Conservation (phyloP, 73 alveolate genomes). For the Blepharisma stoltei region DNA sequence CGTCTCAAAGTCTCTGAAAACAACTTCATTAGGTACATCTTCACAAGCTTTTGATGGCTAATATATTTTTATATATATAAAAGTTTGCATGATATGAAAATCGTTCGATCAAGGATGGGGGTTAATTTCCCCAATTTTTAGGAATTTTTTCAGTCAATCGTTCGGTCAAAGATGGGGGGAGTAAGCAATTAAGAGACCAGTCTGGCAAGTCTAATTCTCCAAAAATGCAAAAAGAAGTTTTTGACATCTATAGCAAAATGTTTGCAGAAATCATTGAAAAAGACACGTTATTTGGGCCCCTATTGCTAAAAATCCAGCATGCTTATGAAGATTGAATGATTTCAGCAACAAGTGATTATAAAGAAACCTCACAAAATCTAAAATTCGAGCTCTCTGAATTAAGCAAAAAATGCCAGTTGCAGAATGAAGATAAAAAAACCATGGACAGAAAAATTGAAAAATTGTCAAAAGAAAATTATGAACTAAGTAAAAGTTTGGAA, state of each 20-base stretch:
- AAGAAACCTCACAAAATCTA: not conserved
- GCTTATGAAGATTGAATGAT: conserved; percentile 2
- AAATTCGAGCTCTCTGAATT: not conserved
- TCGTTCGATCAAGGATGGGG: no score
- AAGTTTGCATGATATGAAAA: no score
- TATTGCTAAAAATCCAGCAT: not conserved
- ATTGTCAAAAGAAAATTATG: conserved; percentile 1
- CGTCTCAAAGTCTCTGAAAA: no score
- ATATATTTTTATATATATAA: no score
- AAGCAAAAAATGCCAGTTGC: not conserved
- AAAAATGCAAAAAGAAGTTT: not conserved
- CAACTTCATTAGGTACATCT: no score
- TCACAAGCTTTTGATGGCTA: no score
- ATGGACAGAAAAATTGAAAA: not conserved
- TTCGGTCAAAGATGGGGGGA: no score
- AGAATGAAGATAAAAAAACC: not conserved
- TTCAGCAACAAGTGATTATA: not conserved
- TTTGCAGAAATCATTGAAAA: conserved; percentile 15
- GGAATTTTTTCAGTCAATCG: no score
- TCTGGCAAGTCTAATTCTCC: not conserved
- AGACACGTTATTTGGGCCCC: not conserved
- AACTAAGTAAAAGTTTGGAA: not conserved
- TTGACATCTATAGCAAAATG: not conserved
- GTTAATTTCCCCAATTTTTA: no score
- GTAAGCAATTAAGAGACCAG: not conserved